These are phyloP conservation scores for Trametes hirsuta DNA, from an alignment of 1,284 basidiomycete genomes.

Conservation along the genomic window DNA sequence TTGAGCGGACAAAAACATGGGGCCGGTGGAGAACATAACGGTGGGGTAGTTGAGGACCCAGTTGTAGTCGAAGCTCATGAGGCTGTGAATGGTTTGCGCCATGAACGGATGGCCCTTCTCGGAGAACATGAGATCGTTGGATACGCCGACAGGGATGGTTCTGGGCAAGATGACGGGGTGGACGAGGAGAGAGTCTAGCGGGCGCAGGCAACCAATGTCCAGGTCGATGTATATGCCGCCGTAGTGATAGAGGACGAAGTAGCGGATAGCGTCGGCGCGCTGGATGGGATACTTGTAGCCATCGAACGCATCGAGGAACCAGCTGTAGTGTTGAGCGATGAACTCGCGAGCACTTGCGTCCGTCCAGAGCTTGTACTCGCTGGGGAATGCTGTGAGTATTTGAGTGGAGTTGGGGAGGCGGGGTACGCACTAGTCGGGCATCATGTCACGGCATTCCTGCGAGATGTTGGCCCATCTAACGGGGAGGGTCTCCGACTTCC, in stretches of 20 bases:
- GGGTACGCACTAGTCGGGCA: conserved; percentile 89
- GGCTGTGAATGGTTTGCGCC: conserved; percentile 90
- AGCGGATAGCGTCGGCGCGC: conserved; percentile 96
- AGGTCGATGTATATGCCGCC: conserved; percentile 97
- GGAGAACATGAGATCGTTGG: conserved; percentile 96
- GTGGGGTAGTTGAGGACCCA: conserved; percentile 98
- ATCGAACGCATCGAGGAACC: conserved; percentile 94
- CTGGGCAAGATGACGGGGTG: conserved; percentile 92
- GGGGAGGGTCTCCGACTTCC: conserved; percentile 92
- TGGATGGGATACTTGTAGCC: conserved; percentile 94
- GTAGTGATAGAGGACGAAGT: conserved; percentile 95
- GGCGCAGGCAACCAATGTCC: conserved; percentile 93
- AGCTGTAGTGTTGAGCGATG: conserved; percentile 85
- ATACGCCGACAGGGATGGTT: conserved; percentile 96
- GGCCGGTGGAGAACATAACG: conserved; percentile 99
- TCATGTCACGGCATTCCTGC: conserved; percentile 82
- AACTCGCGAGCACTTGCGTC: conserved; percentile 91
- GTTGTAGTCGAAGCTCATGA: conserved; percentile 91
- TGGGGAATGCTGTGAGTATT: conserved; percentile 38
- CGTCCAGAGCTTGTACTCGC: conserved; percentile 97
- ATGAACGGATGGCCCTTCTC: conserved; percentile 89
- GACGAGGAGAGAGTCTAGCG: conserved; percentile 85
- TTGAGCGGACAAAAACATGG: conserved; percentile 91
- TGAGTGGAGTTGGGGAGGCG: conserved; percentile 17
- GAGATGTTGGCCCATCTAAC: conserved; percentile 82